Base-by-base conservation (phyloP, 2,329 filamentous ascomycete species). In the Nigrospora osmanthi region DNA sequence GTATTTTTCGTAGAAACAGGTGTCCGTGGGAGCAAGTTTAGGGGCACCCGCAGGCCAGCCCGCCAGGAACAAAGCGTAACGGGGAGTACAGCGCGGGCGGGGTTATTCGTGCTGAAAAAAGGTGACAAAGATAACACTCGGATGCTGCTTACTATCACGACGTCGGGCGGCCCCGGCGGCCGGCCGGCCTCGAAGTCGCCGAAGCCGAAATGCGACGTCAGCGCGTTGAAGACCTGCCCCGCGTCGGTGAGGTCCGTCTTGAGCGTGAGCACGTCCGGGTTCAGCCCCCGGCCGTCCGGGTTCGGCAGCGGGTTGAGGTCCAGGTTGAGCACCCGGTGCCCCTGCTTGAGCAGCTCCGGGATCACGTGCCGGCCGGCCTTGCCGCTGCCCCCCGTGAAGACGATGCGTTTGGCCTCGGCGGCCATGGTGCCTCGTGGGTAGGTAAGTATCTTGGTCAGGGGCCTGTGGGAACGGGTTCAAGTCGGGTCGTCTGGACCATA, bases 101-200 rank as follows among this genome's bases (percentile, higher is more conserved):
- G n/a, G n/a, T n/a, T n/a, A n/a, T n/a, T n/a, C n/a, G n/a, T n/a
- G n/a, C n/a, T n/a, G n/a, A n/a, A n/a, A n/a, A n/a, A n/a, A n/a
- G n/a, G n/a, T n/a, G n/a, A n/a, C n/a, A n/a, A n/a, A n/a, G n/a
- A n/a, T n/a, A n/a, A n/a, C n/a, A n/a, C n/a, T n/a, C n/a, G n/a
- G n/a, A n/a, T n/a, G n/a, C n/a, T n/a, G n/a, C n/a, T n/a, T n/a
- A n/a, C n/a, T 42, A 83, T 78, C 42, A 84, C 74, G 1, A 74
- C 79, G 54, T 82, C 78, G 0, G 80, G 78, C 0, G 67, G 65
- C 1, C 60, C 56, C 15, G 67, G 70, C 4, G 63, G 60, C 38
- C 64, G 46, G 42, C 58, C 57, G 34, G 40, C 41, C 38, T 37
- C 35, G 39, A 47, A 46, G 14, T 55, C 65, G 16, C 52, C 62